Percentiles rank a stretch among this genome's conserved stretches.
Conservation (phyloP, 2,329 filamentous ascomycete species). For the Escovopsis weberi region DNA sequence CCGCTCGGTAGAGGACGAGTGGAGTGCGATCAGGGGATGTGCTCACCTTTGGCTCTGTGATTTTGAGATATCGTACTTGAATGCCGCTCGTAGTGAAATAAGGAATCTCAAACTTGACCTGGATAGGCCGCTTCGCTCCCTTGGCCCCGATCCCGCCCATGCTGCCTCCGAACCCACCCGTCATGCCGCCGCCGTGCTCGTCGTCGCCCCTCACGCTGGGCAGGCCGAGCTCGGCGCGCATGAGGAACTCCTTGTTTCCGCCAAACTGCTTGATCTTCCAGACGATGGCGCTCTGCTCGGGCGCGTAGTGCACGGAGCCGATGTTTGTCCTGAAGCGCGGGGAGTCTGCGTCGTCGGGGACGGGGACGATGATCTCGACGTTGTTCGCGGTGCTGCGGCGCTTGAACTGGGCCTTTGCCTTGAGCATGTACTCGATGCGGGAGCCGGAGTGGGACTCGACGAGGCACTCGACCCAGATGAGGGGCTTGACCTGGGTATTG, state of each 20-base stretch:
- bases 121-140: slow-evolving; percentile 83
- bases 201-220: slow-evolving; percentile 92
- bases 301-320: slow-evolving; percentile 91
- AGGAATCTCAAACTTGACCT: slow-evolving; percentile 99
- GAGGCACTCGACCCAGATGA: slow-evolving; percentile 98
- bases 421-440: slow-evolving; percentile 97
- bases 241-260: slow-evolving; percentile 94
- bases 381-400: slow-evolving; percentile 95
- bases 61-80: slow-evolving; percentile 96
- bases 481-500: slow-evolving; percentile 94
- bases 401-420: slow-evolving; percentile 97
- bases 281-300: slow-evolving; percentile 91
- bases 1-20: slow-evolving; percentile 3
- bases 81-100: slow-evolving; percentile 99
- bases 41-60: slow-evolving; percentile 92
- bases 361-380: slow-evolving; percentile 92
- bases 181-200: slow-evolving; percentile 93
- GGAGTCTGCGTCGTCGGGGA: slow-evolving; percentile 92
- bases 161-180: slow-evolving; percentile 87
- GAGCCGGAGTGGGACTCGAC: slow-evolving; percentile 93
- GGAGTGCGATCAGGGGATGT: not conserved
- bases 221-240: slow-evolving; percentile 90
- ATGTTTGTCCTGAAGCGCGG: slow-evolving; percentile 96
- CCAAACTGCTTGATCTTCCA: slow-evolving; percentile 99
- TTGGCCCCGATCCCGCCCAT: slow-evolving; percentile 90